Conservation (phyloP, 495 filamentous ascomycete genomes). For the Chaetomium fimeti region DNA sequence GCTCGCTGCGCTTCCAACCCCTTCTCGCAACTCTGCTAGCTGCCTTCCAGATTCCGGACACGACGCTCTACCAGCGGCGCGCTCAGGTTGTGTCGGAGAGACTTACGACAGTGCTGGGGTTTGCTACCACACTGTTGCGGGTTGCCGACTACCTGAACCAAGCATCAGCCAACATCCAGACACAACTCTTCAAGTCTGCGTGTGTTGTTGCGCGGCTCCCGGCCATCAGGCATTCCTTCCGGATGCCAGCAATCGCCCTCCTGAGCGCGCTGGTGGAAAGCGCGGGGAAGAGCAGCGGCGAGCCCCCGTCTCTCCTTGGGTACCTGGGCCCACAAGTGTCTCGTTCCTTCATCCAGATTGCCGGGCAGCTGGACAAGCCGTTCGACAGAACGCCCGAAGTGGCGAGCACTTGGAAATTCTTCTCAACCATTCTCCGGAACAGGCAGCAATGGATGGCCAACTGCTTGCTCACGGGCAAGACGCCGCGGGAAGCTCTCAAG, state of each 20-base stretch:
- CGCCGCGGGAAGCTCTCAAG: conserved; percentile 69
- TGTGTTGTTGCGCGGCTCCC: conserved; percentile 76
- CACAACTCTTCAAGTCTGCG: conserved; percentile 73
- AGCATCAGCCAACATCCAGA: conserved; percentile 64
- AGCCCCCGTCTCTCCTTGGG: conserved; percentile 87
- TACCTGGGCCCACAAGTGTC: conserved; percentile 79
- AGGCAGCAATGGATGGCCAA: conserved; percentile 95
- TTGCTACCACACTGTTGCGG: conserved; percentile 67
- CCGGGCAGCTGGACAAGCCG: conserved; percentile 76
- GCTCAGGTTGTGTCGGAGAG: conserved; percentile 59
- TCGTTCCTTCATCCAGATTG: conserved; percentile 74
- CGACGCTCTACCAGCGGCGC: conserved; percentile 60
- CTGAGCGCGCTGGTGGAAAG: conserved; percentile 72
- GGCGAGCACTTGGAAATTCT: conserved; percentile 74
- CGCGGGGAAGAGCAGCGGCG: conserved; percentile 58
- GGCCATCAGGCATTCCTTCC: conserved; percentile 66
- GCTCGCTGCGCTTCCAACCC: conserved; percentile 71
- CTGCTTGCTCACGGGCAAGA: conserved; percentile 83
- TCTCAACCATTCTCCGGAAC: conserved; percentile 83
- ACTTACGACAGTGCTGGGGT: conserved; percentile 60
- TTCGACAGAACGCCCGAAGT: conserved; percentile 60
- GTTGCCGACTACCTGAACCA: conserved; percentile 63
- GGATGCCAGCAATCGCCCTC: conserved; percentile 61
- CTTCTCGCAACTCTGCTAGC: conserved; percentile 68
- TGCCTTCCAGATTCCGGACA: conserved; percentile 62